Base-by-base conservation (phyloP, 1,284 basidiomycete species). In the Meira miltonrushii region DNA sequence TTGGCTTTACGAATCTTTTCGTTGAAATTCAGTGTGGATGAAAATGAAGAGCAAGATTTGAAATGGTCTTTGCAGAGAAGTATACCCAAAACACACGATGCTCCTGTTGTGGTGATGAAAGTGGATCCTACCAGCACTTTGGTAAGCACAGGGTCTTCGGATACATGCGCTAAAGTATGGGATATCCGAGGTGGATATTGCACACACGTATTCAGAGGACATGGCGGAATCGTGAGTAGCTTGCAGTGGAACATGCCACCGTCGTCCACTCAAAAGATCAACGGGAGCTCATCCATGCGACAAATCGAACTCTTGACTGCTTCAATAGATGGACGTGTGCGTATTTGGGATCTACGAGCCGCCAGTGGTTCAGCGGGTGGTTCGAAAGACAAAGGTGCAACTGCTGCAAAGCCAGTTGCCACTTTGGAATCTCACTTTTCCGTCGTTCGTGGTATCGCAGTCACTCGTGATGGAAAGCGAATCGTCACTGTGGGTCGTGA, bases 81-180 rank as follows among this genome's bases (percentile, higher is more conserved):
- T 38, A 82, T 94, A 38, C 81, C 90, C 4, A 87, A 86, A 66
- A 89, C 92, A 1, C 93, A 97, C 73, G 88, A 91, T 55, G 89
- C 92, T 5, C 94, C 94, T 17, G 88, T 97, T 50, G 92, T 96
- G 70, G 86, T 95, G 57, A 69, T 75, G 65, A 84, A 83, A 59
- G 80, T 85, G 25, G 94, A 88, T 81, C 90, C 88, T n/a, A 92
- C 89, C 25, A 90, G 87, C 1, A 88, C 88, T 0, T 87, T 96
- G 59, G 84, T 98, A 61, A 94, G 95, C 1, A 95, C 94, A 7
- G 95, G 93, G 0, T 89, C 92, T 9, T 90, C 92, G 4, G 95
- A 98, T 71, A 94, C 95, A 13, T 85, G 90, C 19, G 94, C 96
- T 58, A 97, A 97, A 82, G 89, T 99, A 9, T 98, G 92, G 92